phyloP scores from a whole-genome alignment of 2,329 filamentous ascomycete genomes.

The Orbilia brochopaga region DNA sequence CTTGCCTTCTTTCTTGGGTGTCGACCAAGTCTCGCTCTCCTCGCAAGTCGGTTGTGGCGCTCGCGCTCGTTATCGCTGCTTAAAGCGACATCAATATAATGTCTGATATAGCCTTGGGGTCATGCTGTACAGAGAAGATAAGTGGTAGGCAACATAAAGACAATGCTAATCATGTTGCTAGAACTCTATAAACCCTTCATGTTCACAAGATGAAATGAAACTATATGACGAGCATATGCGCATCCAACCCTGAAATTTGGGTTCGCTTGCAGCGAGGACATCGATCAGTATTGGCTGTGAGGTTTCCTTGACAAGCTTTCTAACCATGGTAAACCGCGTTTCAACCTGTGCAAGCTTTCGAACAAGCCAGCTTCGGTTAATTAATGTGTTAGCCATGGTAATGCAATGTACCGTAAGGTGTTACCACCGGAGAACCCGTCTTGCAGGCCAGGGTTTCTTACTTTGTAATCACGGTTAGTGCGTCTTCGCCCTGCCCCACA shows the following conservation, averaged over 20 bases:
- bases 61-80: constrained; percentile 23
- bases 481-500: constrained; percentile 44
- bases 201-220: no score
- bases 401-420: not conserved
- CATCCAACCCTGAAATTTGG: not conserved
- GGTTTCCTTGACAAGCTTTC: no score
- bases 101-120: no score
- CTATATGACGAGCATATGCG: no score
- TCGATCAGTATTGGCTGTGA: no score
- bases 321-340: no score
- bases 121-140: no score
- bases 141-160: no score
- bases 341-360: not conserved
- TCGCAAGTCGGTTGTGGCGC: constrained; percentile 43
- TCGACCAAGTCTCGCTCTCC: not conserved
- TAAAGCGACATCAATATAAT: no score
- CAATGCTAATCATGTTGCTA: no score
- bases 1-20: not conserved
- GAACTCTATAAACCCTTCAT: no score
- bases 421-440: constrained; percentile 26
- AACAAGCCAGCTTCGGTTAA: constrained; percentile 47
- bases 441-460: constrained; percentile 1
- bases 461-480: constrained; percentile 14
- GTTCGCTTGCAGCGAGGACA: no score
- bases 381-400: constrained; percentile 48